A percentile compares a stretch with the other conserved stretches of the same genome.
Conservation (phyloP, 371 early-diverging fungal species). For the Mucor piriformis region DNA sequence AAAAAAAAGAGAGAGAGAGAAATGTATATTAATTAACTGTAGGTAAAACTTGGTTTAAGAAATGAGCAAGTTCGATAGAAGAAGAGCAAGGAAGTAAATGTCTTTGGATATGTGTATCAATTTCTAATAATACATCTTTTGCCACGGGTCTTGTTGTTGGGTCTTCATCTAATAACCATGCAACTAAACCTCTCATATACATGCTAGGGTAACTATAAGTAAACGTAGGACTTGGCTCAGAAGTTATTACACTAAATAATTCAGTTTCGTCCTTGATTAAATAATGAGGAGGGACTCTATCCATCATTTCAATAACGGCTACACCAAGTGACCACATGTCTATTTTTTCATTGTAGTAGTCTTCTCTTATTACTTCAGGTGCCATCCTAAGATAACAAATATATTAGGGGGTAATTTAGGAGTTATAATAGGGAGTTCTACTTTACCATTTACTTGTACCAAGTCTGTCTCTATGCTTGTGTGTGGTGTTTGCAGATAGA, state of each 20-base stretch:
- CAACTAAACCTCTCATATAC: conserved; percentile 54
- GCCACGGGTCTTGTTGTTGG: conserved; percentile 42
- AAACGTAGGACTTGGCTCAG: conserved; percentile 53
- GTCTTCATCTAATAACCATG: conserved; percentile 53
- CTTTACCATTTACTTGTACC: conserved; percentile 93
- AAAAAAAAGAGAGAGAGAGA: not conserved
- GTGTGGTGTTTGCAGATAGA: conserved; percentile 35
- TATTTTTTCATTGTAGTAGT: conserved; percentile 83
- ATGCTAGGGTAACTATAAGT: conserved; percentile 53
- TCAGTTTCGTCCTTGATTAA: conserved; percentile 50
- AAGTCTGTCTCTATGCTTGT: conserved; percentile 76
- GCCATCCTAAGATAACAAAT: conserved; percentile 66
- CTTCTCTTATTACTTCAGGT: conserved; percentile 92
- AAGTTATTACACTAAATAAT: conserved; percentile 43
- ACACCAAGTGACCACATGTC: conserved; percentile 99
- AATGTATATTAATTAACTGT: not conserved
- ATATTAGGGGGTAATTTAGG: not conserved
- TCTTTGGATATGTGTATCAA: conserved; percentile 40
- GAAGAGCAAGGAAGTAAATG: conserved; percentile 42
- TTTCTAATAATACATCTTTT: conserved; percentile 46
- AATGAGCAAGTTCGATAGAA: conserved; percentile 33
- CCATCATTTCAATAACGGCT: conserved; percentile 60
- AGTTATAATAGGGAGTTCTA: not conserved
- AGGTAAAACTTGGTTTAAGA: conserved; percentile 35
- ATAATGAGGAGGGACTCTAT: conserved; percentile 57